Conservation (phyloP, 2,329 filamentous ascomycete genomes). For the Aspergillaceae sp. region DNA sequence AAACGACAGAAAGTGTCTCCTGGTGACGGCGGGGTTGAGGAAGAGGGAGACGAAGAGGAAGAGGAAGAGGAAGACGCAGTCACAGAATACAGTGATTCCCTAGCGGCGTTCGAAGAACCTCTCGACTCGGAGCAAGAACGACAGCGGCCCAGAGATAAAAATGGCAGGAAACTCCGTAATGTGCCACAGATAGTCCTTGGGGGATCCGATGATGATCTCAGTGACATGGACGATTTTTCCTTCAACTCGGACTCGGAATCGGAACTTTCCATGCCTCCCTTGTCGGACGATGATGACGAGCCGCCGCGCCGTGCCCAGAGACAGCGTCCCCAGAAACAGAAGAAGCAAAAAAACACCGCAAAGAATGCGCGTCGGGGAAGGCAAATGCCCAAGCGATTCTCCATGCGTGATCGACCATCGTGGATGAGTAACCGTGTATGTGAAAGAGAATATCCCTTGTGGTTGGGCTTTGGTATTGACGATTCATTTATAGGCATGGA, state of each 20-base stretch:
- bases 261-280: too few relatives aligned
- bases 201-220: background rate
- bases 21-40: background rate
- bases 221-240: background rate
- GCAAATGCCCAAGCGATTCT: constrained; percentile 1
- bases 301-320: too few relatives aligned
- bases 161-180: constrained; percentile 10
- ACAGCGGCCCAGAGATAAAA: constrained; percentile 3
- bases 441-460: constrained; percentile 5
- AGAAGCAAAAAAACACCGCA: too few relatives aligned
- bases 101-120: constrained; percentile 6
- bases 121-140: constrained; percentile 10
- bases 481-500: constrained; percentile 27
- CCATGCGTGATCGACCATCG: constrained; percentile 2
- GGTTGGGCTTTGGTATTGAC: constrained; percentile 22
- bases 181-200: background rate
- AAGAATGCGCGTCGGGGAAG: background rate
- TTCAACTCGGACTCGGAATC: too few relatives aligned
- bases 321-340: too few relatives aligned
- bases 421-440: constrained; percentile 24
- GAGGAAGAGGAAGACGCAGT: constrained; percentile 7
- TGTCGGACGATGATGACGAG: too few relatives aligned
- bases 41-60: constrained; percentile 4
- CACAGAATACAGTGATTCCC: background rate
- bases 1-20: constrained; percentile 30